These are phyloP conservation scores for Dryas integrifolia DNA, from an alignment of 331 rosid species.

Conservation along the genomic window DNA sequence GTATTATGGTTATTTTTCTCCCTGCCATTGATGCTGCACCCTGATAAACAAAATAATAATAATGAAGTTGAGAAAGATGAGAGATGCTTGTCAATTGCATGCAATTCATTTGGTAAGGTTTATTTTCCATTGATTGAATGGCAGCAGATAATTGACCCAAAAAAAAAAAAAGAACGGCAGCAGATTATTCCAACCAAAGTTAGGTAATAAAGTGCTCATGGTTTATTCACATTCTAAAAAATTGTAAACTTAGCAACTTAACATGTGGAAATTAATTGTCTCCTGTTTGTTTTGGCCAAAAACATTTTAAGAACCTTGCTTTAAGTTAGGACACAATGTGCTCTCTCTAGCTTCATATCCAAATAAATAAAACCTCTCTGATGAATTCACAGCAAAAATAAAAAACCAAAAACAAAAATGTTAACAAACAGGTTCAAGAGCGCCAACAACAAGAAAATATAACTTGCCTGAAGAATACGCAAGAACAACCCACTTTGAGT, in stretches of 20 bases:
- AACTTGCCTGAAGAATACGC: conserved; percentile 67
- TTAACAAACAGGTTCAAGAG: too few species aligned
- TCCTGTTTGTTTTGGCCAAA: neutral
- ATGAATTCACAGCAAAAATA: too few species aligned
- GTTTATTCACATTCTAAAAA: neutral
- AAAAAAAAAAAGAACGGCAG: neutral
- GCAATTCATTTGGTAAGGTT: neutral
- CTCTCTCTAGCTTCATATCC: too few species aligned
- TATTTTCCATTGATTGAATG: neutral
- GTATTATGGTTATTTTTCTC: conserved; percentile 59
- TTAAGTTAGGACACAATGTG: too few species aligned
- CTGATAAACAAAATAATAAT: conserved; percentile 31
- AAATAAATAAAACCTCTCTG: too few species aligned
- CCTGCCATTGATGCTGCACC: conserved; percentile 74
- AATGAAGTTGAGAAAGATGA: neutral
- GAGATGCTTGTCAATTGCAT: neutral
- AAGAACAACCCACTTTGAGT: conserved; percentile 75
- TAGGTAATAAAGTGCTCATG: neutral
- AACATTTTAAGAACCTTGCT: neutral
- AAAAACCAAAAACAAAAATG: too few species aligned
- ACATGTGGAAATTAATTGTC: too few species aligned
- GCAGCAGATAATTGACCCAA: neutral
- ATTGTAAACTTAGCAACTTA: neutral
- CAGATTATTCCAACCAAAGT: neutral
- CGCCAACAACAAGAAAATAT: neutral